A percentile compares a stretch with the other conserved stretches of the same genome.
These are phyloP conservation scores for Cryphonectria carpinicola DNA, from an alignment of 2,329 filamentous ascomycete genomes.

Conservation along the genomic window DNA sequence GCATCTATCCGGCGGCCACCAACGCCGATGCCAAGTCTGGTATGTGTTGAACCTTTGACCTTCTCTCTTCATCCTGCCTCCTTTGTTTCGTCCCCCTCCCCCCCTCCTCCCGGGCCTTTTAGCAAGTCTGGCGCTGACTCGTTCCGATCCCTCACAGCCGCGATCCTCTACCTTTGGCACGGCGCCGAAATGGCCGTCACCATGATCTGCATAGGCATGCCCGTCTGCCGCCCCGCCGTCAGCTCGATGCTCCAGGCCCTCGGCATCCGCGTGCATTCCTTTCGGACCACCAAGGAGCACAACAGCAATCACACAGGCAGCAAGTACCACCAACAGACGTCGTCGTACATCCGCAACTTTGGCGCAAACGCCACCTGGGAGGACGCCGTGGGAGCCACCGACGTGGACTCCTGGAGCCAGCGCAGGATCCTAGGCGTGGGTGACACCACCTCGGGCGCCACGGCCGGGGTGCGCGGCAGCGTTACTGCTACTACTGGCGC, in stretches of 20 bases:
- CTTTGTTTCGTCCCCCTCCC: not conserved
- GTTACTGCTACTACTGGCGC: not conserved
- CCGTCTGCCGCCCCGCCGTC: conserved; percentile 26
- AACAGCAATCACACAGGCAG: conserved; percentile 3
- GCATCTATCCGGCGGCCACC: conserved; percentile 24
- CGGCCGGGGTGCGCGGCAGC: not conserved
- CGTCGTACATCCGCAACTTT: conserved; percentile 19
- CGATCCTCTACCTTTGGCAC: conserved; percentile 28
- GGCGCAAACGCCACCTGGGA: conserved; percentile 18
- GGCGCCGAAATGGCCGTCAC: conserved; percentile 30
- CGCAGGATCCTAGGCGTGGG: conserved; percentile 23
- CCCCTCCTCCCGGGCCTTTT: not conserved
- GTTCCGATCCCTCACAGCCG: conserved; percentile 3
- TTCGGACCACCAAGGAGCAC: conserved; percentile 12
- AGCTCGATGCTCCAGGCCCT: conserved; percentile 22
- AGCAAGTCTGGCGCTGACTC: conserved; percentile 2
- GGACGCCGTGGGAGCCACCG: conserved; percentile 8
- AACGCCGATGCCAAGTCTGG: conserved; percentile 24
- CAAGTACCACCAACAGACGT: conserved; percentile 12
- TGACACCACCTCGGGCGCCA: conserved; percentile 11
- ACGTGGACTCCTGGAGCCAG: conserved; percentile 26
- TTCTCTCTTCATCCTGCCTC: not conserved
- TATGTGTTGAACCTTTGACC: not conserved
- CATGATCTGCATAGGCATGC: conserved; percentile 29
- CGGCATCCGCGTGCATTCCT: conserved; percentile 19